These are phyloP conservation scores for Dryadomyces quercivorus DNA, from an alignment of 2,329 filamentous ascomycete genomes.

Conservation along the genomic window DNA sequence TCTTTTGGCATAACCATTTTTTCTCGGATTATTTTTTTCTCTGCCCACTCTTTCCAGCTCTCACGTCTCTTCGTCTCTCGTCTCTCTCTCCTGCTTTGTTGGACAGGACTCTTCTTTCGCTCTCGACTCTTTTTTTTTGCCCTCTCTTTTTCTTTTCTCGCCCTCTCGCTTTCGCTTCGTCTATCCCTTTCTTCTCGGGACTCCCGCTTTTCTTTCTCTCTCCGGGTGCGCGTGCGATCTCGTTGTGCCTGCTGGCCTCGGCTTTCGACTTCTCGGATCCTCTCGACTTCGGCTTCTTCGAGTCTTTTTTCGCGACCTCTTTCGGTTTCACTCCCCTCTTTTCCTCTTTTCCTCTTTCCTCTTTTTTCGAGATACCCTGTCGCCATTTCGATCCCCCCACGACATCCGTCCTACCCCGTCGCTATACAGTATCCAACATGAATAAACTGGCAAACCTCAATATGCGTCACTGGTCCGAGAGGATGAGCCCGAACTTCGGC, in stretches of 20 bases:
- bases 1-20: not conserved
- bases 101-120: conserved; percentile 15
- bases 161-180: not conserved
- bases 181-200: not conserved
- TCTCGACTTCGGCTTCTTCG: not conserved
- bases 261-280: not conserved
- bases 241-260: not conserved
- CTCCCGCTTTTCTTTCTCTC: not conserved
- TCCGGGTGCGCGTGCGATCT: not conserved
- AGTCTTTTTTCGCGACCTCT: not conserved
- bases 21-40: not conserved
- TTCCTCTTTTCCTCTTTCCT: too few species aligned
- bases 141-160: not conserved
- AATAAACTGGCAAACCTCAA: conserved; percentile 52
- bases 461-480: conserved; percentile 61
- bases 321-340: not conserved
- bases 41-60: not conserved
- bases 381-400: not conserved
- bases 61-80: not conserved
- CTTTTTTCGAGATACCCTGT: not conserved
- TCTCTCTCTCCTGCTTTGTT: not conserved
- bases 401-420: not conserved
- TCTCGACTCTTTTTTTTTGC: conserved; percentile 20
- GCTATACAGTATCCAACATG: conserved; percentile 48
- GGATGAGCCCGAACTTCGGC: conserved; percentile 56